Evolutionary conservation across 2,329 filamentous ascomycete species (phyloP), one percentile per base, ranked within the genome.

Genomic region (Neonectria neomacrospora): DNA sequence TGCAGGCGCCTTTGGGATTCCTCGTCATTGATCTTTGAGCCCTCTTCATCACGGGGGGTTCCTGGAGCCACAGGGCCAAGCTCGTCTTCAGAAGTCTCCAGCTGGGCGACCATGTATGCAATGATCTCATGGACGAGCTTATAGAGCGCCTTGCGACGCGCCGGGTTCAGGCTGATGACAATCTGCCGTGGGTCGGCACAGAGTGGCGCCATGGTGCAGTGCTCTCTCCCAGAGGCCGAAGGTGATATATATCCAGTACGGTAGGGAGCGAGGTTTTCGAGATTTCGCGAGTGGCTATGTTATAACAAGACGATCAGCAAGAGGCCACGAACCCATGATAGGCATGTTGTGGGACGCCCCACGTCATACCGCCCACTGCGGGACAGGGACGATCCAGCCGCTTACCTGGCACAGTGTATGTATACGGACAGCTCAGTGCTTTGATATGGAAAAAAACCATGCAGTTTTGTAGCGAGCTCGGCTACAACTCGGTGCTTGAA

Each of bases 121-220:
- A 79, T 81, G 71, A 88, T 85, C 41, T 86, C 82, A 50, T 79
- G 75, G 23, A 86, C 77, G 20, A 89, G 81, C 51, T 76, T 76
- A 59, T 85, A 81, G 32, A 87, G 80, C 2, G 82, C 85, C 65
- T 80, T 81, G 50, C 86, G 83, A 47, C 82, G 80, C 28, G 83
- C 81, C 28, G 80, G 79, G 67, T 87, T 85, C 42, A 89, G 79
- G 26, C 85, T 80, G 56, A 88, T 82, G 75, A 85, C 80, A 57
- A 88, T 75, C 68, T 86, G 85, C 62, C 84, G 82, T 52, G 85
- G 85, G 65, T 87, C 85, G 37, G 79, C 81, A 58, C 81, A 85
- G 54, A 85, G 78, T 55, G 85, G 85, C 61, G 85, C 83, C 85
- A 87, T 87, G 59, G 14, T 73, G 67, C 45, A 45, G 26, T 41